Conservation (phyloP, 2,329 filamentous ascomycete genomes). For the Chaetomiaceae sp. region DNA sequence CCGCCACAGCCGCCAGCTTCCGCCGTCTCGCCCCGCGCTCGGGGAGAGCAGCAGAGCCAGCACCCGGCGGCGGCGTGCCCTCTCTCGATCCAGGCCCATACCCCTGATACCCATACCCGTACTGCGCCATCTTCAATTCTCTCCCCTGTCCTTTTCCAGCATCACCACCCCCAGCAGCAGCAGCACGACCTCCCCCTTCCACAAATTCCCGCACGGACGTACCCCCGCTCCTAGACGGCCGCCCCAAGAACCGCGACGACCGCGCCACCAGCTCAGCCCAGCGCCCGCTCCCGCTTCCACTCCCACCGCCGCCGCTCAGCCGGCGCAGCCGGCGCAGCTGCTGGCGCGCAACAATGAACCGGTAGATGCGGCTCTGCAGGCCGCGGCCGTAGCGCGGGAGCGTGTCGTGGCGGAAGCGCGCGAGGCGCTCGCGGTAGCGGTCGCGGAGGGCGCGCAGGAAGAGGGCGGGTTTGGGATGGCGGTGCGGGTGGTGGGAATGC, state of each 20-base stretch:
- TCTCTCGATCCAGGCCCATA: slow-evolving; percentile 5
- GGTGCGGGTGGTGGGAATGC: slow-evolving; percentile 21
- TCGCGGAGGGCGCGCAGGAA: slow-evolving; percentile 56
- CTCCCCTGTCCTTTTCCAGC: no score
- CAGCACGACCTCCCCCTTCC: no score
- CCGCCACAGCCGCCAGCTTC: slow-evolving; percentile 64
- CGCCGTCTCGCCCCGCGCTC: slow-evolving; percentile 68
- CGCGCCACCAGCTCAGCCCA: no score
- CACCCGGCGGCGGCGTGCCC: background rate
- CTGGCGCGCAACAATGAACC: slow-evolving; percentile 58
- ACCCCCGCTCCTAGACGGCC: no score
- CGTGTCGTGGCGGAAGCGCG: slow-evolving; percentile 67
- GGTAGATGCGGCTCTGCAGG: slow-evolving; percentile 71
- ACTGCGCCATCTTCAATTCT: slow-evolving; percentile 1
- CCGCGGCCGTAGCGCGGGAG: slow-evolving; percentile 64
- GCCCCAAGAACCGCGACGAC: no score
- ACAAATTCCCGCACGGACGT: no score
- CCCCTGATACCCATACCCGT: slow-evolving; percentile 20
- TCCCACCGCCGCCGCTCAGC: no score
- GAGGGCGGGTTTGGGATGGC: slow-evolving; percentile 41
- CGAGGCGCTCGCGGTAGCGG: slow-evolving; percentile 59
- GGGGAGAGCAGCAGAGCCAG: slow-evolving; percentile 22
- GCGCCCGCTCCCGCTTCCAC: no score
- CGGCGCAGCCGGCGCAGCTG: no score
- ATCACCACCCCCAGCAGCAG: no score